phyloP scores from a whole-genome alignment of 2,329 filamentous ascomycete species.

The Paecilomyces sp. region DNA sequence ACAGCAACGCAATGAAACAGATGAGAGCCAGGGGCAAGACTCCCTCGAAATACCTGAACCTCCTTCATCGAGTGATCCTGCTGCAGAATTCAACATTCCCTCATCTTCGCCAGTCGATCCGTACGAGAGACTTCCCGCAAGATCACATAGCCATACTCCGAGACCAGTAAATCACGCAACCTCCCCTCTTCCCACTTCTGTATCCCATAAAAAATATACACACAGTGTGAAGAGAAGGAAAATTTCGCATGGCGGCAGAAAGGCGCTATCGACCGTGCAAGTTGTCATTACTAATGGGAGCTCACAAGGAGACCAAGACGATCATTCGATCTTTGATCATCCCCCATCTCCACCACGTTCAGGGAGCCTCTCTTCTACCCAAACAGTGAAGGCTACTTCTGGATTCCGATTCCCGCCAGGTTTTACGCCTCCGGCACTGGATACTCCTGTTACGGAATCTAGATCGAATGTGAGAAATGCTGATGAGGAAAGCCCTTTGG shows the following conservation, averaged over 20 bases:
- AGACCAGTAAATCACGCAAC: neutral
- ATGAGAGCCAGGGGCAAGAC: slow-evolving; percentile 25
- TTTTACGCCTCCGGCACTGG: slow-evolving; percentile 20
- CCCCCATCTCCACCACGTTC: slow-evolving; percentile 35
- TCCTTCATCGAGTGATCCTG: slow-evolving; percentile 22
- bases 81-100: slow-evolving; percentile 21
- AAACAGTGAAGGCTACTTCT: slow-evolving; percentile 11
- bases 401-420: slow-evolving; percentile 32
- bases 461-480: slow-evolving; percentile 11
- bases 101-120: slow-evolving; percentile 17
- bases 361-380: slow-evolving; percentile 21
- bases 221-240: slow-evolving; percentile 30
- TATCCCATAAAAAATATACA: neutral
- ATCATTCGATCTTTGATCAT: slow-evolving; percentile 22
- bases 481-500: slow-evolving; percentile 8
- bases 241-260: slow-evolving; percentile 15
- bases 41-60: slow-evolving; percentile 23
- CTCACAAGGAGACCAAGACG: slow-evolving; percentile 4
- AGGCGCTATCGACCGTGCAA: slow-evolving; percentile 9
- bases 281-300: slow-evolving; percentile 19
- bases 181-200: neutral
- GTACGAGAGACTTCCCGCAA: slow-evolving; percentile 4
- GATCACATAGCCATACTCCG: slow-evolving; percentile 1
- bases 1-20: slow-evolving; percentile 8
- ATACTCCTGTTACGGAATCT: slow-evolving; percentile 17